phyloP scores from a whole-genome alignment of 2,329 filamentous ascomycete species.

The Aspergillus hiratsukae region DNA sequence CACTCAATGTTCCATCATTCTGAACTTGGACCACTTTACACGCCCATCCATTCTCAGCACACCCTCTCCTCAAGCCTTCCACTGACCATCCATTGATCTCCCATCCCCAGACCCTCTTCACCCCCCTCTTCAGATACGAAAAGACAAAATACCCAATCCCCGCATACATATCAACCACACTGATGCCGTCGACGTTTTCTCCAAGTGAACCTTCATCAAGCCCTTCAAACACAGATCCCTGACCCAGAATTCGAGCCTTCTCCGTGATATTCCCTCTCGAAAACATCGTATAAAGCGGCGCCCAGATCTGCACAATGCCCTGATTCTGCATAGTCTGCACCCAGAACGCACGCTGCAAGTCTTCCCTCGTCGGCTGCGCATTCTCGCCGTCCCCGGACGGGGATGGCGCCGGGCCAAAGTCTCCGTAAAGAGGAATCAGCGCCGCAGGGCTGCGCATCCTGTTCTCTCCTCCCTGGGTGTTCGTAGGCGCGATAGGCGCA shows the following conservation, averaged over 20 bases:
- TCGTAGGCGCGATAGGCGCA: constrained; percentile 48
- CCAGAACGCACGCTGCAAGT: constrained; percentile 72
- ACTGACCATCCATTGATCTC: constrained; percentile 87
- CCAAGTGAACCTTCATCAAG: constrained; percentile 24
- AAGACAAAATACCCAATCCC: constrained; percentile 95
- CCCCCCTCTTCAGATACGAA: constrained; percentile 67
- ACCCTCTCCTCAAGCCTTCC: constrained; percentile 74
- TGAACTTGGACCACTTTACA: constrained; percentile 50
- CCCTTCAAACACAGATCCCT: constrained; percentile 35
- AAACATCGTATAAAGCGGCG: constrained; percentile 90
- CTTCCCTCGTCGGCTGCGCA: constrained; percentile 36
- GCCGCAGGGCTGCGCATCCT: constrained; percentile 67
- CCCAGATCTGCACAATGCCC: constrained; percentile 78
- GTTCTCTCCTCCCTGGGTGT: constrained; percentile 52
- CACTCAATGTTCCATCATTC: constrained; percentile 31
- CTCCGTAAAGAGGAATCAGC: constrained; percentile 65
- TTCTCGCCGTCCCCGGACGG: constrained; percentile 13
- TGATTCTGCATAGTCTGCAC: constrained; percentile 69
- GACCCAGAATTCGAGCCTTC: constrained; percentile 67
- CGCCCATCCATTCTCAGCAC: constrained; percentile 62
- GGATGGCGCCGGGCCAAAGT: constrained; percentile 60
- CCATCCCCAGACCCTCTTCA: constrained; percentile 72
- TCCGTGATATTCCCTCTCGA: constrained; percentile 85
- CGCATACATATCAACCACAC: constrained; percentile 74
- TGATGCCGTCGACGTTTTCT: constrained; percentile 24